Evolutionary conservation across 768 basidiomycete genomes (phyloP).

Genomic region (Lactarius evosmus): DNA sequence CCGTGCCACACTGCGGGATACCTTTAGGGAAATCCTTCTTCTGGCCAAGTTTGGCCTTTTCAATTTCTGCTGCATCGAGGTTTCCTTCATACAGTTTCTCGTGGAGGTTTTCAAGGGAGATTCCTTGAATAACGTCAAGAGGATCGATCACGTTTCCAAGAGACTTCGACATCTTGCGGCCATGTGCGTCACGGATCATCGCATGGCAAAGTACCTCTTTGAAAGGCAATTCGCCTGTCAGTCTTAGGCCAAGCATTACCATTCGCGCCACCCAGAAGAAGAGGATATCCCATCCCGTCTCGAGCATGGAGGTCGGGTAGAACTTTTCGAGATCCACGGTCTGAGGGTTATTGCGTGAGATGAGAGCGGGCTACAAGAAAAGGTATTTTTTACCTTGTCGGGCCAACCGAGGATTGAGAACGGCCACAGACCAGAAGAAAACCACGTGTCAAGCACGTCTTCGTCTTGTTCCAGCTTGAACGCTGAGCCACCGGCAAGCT

Average conservation of each 20-base stretch:
- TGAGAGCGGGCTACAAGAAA: neutral
- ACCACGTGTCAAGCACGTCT: constrained; percentile 99
- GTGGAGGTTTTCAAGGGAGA: constrained; percentile 75
- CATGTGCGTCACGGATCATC: constrained; percentile 98
- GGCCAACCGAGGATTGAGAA: constrained; percentile 99
- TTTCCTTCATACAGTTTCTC: constrained; percentile 87
- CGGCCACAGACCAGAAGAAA: constrained; percentile 96
- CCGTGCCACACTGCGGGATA: constrained; percentile 97
- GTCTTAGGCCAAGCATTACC: constrained; percentile 86
- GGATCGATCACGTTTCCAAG: constrained; percentile 98
- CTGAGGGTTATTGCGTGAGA: constrained; percentile 38
- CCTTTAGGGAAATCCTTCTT: constrained; percentile 99
- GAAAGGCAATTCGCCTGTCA: constrained; percentile 92
- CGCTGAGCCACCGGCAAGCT: constrained; percentile 58
- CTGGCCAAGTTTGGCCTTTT: constrained; percentile 89
- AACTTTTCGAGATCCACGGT: constrained; percentile 74
- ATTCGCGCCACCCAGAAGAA: constrained; percentile 99
- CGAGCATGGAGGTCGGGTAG: constrained; percentile 88
- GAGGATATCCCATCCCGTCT: constrained; percentile 99
- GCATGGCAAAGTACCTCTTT: constrained; percentile 95
- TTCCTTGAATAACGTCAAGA: constrained; percentile 87
- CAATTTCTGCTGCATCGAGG: constrained; percentile 88
- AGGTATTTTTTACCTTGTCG: constrained; percentile 58
- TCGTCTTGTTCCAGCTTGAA: constrained; percentile 90
- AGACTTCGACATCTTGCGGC: constrained; percentile 98